Evolutionary conservation across 1,284 basidiomycete genomes (phyloP), one percentile per base, ranked within the genome.

Genomic region (Xerocomus amazonicus): DNA sequence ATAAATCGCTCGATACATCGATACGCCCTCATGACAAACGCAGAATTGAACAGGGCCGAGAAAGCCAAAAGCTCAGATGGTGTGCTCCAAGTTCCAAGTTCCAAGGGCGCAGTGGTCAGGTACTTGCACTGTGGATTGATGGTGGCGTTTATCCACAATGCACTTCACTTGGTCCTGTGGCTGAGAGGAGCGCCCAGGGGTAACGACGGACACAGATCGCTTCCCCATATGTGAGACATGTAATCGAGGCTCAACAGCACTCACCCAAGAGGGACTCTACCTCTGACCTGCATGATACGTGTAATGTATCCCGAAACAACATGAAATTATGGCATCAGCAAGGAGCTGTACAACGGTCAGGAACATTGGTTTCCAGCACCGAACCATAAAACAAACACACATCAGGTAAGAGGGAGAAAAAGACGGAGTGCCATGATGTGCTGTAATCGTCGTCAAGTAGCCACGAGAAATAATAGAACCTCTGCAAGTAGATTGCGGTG

Each of bases 381-480:
- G 26, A 40, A 39, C 13, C 23, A 28, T n/a, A 27, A 23, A 23
- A 23, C 9, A 4, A 9, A 4, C 13, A 9, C 8, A 19, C 32
- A 23, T 31, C n/a, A 14, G 10, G 27, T 23, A 28, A 14, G 3
- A 2, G 28, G 28, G 44, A 38, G n/a, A n/a, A 39, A 59, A 59
- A 36, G 47, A 51, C 48, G 60, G 59, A 33, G 53, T n/a, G n/a
- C n/a, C 13, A 43, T 35, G 43, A 55, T 48, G 48, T 46, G 31
- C 26, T 2, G 10, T 29, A 46, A 19, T 34, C 26, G 52, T 60
- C 39, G 50, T 60, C 54, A 60, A 47, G 49, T 8, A 37, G 49
- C 51, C 54, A 52, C 39, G 43, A 48, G 34, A 27, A 12, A 27
- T 23, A 10, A 38, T 39, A 27, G 39, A 35, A 47, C 32, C 19